A percentile compares a stretch with the other conserved stretches of the same genome.
phyloP scores from a whole-genome alignment of 2,329 filamentous ascomycete genomes.

The Epichloe coenophiala region DNA sequence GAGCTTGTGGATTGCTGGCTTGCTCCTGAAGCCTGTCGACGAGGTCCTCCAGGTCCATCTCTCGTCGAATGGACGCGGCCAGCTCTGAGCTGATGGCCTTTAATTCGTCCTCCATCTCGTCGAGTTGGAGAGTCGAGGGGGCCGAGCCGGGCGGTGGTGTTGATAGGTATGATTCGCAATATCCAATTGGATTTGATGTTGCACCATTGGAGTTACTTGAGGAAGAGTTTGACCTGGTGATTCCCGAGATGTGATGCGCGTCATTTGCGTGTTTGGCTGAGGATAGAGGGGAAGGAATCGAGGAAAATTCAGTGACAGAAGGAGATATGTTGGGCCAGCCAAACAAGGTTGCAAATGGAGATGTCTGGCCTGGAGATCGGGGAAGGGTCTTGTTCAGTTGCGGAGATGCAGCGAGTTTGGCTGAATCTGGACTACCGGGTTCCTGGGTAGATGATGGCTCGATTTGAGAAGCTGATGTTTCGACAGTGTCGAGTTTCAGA shows the following conservation, averaged over 20 bases:
- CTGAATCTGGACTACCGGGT: conserved; percentile 16
- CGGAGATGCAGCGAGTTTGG: conserved; percentile 16
- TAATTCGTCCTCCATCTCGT: conserved; percentile 88
- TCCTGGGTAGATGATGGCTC: conserved; percentile 12
- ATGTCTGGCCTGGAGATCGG: conserved; percentile 36
- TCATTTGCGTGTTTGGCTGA: conserved; percentile 26
- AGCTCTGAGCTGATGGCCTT: conserved; percentile 87
- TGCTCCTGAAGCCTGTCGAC: conserved; percentile 82
- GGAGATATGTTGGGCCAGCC: conserved; percentile 36
- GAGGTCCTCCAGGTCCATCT: conserved; percentile 93
- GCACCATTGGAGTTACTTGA: conserved; percentile 25
- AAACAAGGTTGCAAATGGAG: conserved; percentile 38
- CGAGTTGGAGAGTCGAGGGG: conserved; percentile 41
- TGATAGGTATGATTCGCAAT: conserved; percentile 37
- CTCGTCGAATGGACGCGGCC: conserved; percentile 80
- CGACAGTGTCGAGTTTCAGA: conserved; percentile 33
- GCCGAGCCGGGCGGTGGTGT: conserved; percentile 30
- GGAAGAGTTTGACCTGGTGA: conserved; percentile 1
- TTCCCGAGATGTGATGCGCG: conserved; percentile 10
- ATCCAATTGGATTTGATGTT: conserved; percentile 30
- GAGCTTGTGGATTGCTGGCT: conserved; percentile 39
- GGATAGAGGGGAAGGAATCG: conserved; percentile 39
- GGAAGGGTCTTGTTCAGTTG: conserved; percentile 41
- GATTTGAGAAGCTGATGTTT: conserved; percentile 16
- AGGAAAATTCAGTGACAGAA: conserved; percentile 37